A percentile compares a stretch with the other conserved stretches of the same genome.
Conservation (phyloP, 805 yeast species). For the Myxozyma nipponensis region DNA sequence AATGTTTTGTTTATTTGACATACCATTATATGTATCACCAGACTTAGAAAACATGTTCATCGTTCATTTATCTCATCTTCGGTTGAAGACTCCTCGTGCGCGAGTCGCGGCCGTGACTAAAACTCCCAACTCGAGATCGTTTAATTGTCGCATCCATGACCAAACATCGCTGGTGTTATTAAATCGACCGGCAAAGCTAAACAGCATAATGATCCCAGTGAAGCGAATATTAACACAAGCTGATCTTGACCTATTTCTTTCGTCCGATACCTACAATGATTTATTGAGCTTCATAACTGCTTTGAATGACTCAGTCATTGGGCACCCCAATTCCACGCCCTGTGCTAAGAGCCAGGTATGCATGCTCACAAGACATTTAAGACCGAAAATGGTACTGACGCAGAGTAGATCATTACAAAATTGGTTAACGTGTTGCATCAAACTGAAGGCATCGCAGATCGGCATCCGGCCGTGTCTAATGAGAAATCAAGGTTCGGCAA, state of each 20-base stretch:
- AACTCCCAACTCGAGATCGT: too few relatives aligned
- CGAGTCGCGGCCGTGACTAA: too few relatives aligned
- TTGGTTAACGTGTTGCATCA: constrained; percentile 43
- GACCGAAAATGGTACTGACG: constrained; percentile 39
- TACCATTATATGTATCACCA: too few relatives aligned
- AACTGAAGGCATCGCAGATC: constrained; percentile 45
- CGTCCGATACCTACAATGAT: constrained; percentile 47
- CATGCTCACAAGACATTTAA: neutral
- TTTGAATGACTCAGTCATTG: constrained; percentile 63
- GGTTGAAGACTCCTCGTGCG: too few relatives aligned
- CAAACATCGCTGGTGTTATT: too few relatives aligned
- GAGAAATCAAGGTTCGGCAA: constrained; percentile 84
- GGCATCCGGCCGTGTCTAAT: constrained; percentile 66
- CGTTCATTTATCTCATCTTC: too few relatives aligned
- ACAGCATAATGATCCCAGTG: constrained; percentile 6
- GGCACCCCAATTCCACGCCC: constrained; percentile 47
- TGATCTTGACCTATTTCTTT: constrained; percentile 62
- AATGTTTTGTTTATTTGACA: too few relatives aligned
- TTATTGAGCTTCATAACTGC: constrained; percentile 53
- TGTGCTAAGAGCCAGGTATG: too few relatives aligned
- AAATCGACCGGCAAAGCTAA: too few relatives aligned
- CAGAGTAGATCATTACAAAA: neutral
- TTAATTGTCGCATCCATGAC: too few relatives aligned
- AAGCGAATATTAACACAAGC: constrained; percentile 45
- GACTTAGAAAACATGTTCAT: too few relatives aligned